A percentile compares a stretch with the other conserved stretches of the same genome.
Conservation (phyloP, 306 rosid species). For the Castanea crenata region DNA sequence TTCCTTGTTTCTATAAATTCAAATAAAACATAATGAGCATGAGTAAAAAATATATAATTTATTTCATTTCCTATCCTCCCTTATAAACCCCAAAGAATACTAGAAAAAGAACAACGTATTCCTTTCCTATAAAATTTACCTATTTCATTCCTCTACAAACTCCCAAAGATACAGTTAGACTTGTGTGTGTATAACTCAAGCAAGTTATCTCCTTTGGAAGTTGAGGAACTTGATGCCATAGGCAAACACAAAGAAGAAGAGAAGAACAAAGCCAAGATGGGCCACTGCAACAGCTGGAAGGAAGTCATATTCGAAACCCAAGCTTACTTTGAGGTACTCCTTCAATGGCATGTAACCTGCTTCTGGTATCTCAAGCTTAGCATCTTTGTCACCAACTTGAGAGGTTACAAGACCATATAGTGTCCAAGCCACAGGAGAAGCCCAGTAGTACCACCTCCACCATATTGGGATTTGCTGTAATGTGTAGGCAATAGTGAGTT, state of each 20-base stretch:
- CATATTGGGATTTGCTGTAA: slow-evolving; percentile 72
- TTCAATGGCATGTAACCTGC: slow-evolving; percentile 24
- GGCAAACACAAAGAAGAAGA: slow-evolving; percentile 56
- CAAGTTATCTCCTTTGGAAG: slow-evolving; percentile 52
- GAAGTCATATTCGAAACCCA: slow-evolving; percentile 48
- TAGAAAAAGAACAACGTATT: too few relatives aligned
- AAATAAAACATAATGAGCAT: too few relatives aligned
- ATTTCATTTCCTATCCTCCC: too few relatives aligned
- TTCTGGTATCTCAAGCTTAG: slow-evolving; percentile 26
- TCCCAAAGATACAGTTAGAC: neutral
- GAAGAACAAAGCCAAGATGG: slow-evolving; percentile 46
- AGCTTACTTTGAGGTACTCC: slow-evolving; percentile 31
- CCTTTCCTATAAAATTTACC: too few relatives aligned
- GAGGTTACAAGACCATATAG: slow-evolving; percentile 60
- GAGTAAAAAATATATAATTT: too few relatives aligned
- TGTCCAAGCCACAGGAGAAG: slow-evolving; percentile 78
- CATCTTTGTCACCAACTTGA: slow-evolving; percentile 48
- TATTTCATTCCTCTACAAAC: too few relatives aligned
- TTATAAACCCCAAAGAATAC: too few relatives aligned
- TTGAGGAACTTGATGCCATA: slow-evolving; percentile 65
- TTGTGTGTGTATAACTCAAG: neutral
- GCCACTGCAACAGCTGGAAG: slow-evolving; percentile 39
- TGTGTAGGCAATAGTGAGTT: neutral
- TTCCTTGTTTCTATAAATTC: too few relatives aligned
- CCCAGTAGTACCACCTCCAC: slow-evolving; percentile 96